Percentiles rank a stretch among this genome's conserved stretches.
Evolutionary conservation across 345 rosid species (phyloP).

Genomic region (Lumnitzera racemosa): DNA sequence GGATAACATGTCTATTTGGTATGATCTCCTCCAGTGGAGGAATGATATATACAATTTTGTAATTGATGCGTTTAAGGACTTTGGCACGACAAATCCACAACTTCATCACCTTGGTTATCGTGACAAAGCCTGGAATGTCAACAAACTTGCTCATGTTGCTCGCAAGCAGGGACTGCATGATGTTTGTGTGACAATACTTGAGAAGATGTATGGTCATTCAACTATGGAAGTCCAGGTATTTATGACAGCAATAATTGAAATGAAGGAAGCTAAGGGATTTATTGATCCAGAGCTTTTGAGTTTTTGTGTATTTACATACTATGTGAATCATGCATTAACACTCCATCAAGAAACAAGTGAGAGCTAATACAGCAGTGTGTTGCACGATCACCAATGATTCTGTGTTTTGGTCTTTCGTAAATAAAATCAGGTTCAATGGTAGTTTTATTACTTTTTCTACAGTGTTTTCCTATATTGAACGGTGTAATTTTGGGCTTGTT

Average conservation of each 20-base stretch:
- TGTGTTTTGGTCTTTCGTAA: no score
- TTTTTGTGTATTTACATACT: no score
- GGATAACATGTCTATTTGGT: constrained; percentile 98
- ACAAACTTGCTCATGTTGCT: constrained; percentile 94
- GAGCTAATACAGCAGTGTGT: no score
- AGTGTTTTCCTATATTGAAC: no score
- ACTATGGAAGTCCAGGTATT: constrained; percentile 99
- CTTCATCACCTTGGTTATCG: constrained; percentile 97
- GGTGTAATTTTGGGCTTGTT: no score
- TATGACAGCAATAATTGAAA: neutral
- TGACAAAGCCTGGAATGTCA: constrained; percentile 98
- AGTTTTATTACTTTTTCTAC: no score
- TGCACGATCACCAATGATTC: no score
- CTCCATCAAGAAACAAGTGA: no score
- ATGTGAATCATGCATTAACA: no score
- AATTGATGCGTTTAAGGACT: constrained; percentile 92
- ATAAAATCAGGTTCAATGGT: no score
- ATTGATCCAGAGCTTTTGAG: no score
- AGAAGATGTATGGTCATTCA: constrained; percentile 96
- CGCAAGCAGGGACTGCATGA: constrained; percentile 95
- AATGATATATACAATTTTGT: constrained; percentile 94
- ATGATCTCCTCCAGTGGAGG: constrained; percentile 97
- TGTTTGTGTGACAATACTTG: constrained; percentile 86
- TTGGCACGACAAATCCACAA: constrained; percentile 56
- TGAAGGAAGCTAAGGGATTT: no score